These are phyloP conservation scores for Cucumis hystrix DNA, from an alignment of 306 rosid genomes.

Conservation along the genomic window DNA sequence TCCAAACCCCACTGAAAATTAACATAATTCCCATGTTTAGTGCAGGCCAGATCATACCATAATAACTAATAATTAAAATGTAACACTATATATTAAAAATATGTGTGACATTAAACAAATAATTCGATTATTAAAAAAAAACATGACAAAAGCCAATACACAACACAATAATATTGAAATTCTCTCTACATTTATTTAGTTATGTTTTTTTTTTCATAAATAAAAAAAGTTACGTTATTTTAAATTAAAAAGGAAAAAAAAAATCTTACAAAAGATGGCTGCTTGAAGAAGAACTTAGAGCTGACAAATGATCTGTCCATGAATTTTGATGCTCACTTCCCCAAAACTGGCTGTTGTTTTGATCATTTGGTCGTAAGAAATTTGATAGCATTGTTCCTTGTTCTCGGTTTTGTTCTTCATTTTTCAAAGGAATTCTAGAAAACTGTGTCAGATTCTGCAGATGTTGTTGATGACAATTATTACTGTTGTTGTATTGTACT, in stretches of 20 bases:
- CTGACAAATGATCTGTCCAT: conserved; percentile 7
- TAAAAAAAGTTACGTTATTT: background rate
- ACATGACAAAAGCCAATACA: background rate
- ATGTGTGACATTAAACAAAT: background rate
- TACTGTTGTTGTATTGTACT: background rate
- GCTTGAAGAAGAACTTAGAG: conserved; percentile 9
- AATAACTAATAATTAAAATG: background rate
- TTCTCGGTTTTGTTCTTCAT: background rate
- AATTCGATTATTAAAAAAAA: background rate
- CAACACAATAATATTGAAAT: background rate
- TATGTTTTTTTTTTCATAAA: background rate
- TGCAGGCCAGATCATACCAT: background rate
- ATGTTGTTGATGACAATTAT: background rate
- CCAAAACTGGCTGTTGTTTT: conserved; percentile 1
- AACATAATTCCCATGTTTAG: background rate
- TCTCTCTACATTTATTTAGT: background rate
- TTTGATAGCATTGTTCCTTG: background rate
- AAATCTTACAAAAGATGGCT: conserved; percentile 8
- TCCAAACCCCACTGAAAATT: background rate
- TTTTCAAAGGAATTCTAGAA: background rate
- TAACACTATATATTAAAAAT: background rate
- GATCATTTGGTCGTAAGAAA: background rate
- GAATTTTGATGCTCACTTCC: background rate
- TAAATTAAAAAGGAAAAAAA: background rate
- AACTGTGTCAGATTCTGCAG: background rate